Conservation (phyloP, 129 eudicot genomes). For the Tagetes patula region DNA sequence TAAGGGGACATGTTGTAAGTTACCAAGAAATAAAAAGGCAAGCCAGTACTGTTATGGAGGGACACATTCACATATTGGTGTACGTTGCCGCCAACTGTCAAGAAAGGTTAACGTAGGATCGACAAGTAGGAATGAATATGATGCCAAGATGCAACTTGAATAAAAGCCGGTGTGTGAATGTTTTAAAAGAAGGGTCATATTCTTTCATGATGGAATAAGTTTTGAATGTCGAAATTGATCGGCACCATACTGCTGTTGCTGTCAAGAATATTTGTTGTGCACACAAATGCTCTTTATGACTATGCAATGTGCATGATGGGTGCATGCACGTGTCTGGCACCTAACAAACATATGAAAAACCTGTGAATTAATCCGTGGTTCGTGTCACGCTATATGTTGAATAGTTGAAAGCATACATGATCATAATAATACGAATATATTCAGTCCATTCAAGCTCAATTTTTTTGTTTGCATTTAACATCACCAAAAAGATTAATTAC, state of each 20-base stretch:
- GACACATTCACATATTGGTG: slow-evolving; percentile 9
- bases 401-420: too few relatives aligned
- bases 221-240: slow-evolving; percentile 1
- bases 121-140: slow-evolving; percentile 3
- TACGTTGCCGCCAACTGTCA: background rate
- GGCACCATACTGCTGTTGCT: slow-evolving; percentile 17
- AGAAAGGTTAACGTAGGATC: background rate
- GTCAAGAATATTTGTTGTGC: slow-evolving; percentile 31
- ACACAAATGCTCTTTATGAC: slow-evolving; percentile 21
- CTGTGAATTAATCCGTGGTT: background rate
- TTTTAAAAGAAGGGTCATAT: slow-evolving; percentile 22
- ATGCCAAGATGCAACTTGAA: slow-evolving; percentile 26
- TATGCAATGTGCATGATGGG: slow-evolving; percentile 20
- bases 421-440: too few relatives aligned
- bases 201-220: slow-evolving; percentile 26
- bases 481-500: too few relatives aligned
- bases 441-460: too few relatives aligned
- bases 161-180: background rate
- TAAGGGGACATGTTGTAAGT: background rate
- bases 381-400: too few relatives aligned
- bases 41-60: background rate
- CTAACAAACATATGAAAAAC: slow-evolving; percentile 3
- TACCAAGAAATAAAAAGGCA: slow-evolving; percentile 2
- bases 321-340: background rate
- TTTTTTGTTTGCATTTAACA: too few relatives aligned